phyloP scores from a whole-genome alignment of 192 early-diverging fungal genomes.

The Spizellomyces punctatus region DNA sequence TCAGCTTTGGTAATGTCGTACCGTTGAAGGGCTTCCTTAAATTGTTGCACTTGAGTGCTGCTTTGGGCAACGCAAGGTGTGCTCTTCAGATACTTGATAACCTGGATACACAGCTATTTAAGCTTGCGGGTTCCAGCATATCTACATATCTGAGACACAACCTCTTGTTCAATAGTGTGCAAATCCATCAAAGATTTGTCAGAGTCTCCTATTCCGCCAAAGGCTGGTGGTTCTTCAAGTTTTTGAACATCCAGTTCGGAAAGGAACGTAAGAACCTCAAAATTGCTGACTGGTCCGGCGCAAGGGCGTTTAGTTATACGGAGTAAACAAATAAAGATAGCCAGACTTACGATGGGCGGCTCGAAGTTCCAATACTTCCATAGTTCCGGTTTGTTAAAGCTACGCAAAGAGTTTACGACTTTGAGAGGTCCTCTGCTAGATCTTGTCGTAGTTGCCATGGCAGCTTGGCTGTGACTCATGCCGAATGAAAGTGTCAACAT shows the following conservation, averaged over 20 bases:
- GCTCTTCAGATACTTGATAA: constrained; percentile 55
- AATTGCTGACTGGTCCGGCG: constrained; percentile 25
- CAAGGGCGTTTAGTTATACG: too few relatives aligned
- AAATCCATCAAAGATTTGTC: too few relatives aligned
- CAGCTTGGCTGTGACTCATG: too few relatives aligned
- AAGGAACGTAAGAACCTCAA: constrained; percentile 22
- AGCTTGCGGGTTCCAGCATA: background rate
- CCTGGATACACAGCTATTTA: constrained; percentile 25
- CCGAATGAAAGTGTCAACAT: too few relatives aligned
- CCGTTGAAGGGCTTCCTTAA: constrained; percentile 46
- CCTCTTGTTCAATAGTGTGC: constrained; percentile 19
- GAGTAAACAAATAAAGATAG: background rate
- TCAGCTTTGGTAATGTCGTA: constrained; percentile 72
- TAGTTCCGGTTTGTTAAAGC: background rate
- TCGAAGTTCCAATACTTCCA: constrained; percentile 27
- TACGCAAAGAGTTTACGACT: too few relatives aligned
- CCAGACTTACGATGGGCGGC: constrained; percentile 26
- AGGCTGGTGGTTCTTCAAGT: background rate
- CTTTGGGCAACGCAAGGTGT: constrained; percentile 65
- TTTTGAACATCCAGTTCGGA: constrained; percentile 12
- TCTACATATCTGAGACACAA: background rate
- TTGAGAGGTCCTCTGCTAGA: too few relatives aligned
- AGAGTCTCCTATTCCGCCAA: too few relatives aligned
- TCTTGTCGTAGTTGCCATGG: too few relatives aligned
- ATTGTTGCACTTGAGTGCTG: constrained; percentile 45